Base-by-base conservation (phyloP, 73 alveolate species). In the Paramecium primaurelia region DNA sequence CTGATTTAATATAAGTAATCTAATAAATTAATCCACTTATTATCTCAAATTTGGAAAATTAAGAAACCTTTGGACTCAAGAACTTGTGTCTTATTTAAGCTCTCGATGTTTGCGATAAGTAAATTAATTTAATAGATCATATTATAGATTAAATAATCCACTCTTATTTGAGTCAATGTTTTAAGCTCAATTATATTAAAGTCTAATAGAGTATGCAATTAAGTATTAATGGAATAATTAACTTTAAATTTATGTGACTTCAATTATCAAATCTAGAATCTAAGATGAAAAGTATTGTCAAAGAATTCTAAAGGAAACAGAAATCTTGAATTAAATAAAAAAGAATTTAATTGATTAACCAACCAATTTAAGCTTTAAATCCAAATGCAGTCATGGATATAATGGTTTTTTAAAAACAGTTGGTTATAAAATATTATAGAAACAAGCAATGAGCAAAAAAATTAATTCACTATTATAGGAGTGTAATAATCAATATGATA, bases 171-270 rank as follows among this genome's bases (percentile, higher is more conserved):
- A 73, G 47, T 73, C 87, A 4, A 37, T 73, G 59, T 73, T 73
- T 36, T 40, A 37, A 34, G 58, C 58, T 12, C 42, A 73, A 37
- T 36, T 37, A 9, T 73, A 37, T 38, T 11, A 73, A n/a, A 30
- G 34, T 34, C 18, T 73, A 32, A 37, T 73, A 11, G 87, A 37
- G 6, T 36, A 37, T 4, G 58, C 59, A 1, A 37, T 40, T 10
- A 16, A 38, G 20, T 73, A 36, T 73, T 12, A 73, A 49, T 80
- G 91, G 91, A 80, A 80, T 8, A 80, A 80, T 80, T 25, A 80
- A 26, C 58, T 80, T 4, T 10, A 45, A 42, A 28, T 80, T 2
- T 80, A 22, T 42, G 44, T 45, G 34, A 38, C 49, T 10, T 25
- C 47, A 20, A 80, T 80, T 4, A 32, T 80, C 16, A 45, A 25